A percentile compares a stretch with the other conserved stretches of the same genome.
Conservation (phyloP, 2,329 filamentous ascomycete genomes). For the Verticillium longisporum region DNA sequence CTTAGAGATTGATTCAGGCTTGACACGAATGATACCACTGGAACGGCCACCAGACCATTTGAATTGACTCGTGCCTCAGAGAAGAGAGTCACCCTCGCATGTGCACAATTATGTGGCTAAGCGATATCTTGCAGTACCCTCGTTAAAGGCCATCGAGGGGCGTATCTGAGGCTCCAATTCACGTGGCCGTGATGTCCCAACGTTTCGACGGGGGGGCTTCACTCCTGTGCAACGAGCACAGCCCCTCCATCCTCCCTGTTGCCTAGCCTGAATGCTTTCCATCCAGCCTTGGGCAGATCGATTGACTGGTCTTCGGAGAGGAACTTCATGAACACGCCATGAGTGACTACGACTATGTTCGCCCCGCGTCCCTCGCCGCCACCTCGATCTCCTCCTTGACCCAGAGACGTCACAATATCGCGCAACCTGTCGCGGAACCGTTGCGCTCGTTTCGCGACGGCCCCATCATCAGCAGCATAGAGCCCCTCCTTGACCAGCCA, state of each 20-base stretch:
- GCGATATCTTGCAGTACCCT: too few relatives aligned
- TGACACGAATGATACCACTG: too few relatives aligned
- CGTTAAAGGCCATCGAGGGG: too few relatives aligned
- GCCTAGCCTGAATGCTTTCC: constrained; percentile 17
- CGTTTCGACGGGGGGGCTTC: neutral
- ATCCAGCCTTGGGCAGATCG: constrained; percentile 23
- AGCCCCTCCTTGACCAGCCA: constrained; percentile 16
- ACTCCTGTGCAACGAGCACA: neutral
- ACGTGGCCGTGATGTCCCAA: too few relatives aligned
- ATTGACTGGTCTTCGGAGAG: constrained; percentile 16
- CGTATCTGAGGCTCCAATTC: too few relatives aligned
- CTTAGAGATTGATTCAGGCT: too few relatives aligned
- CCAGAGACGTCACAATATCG: constrained; percentile 2
- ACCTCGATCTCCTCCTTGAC: neutral
- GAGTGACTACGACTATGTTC: constrained; percentile 20
- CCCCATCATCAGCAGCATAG: constrained; percentile 13
- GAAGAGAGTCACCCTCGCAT: too few relatives aligned
- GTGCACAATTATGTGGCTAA: too few relatives aligned
- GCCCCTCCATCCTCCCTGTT: constrained; percentile 1
- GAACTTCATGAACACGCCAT: constrained; percentile 24
- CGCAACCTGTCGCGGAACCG: constrained; percentile 10
- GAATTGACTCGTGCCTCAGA: too few relatives aligned
- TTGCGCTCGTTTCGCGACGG: constrained; percentile 11
- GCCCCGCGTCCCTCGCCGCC: constrained; percentile 1
- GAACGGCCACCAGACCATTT: too few relatives aligned